Percentiles rank a stretch among this genome's conserved stretches.
Evolutionary conservation across 2,329 filamentous ascomycete species (phyloP).

Genomic region (Aspergillus ruber): DNA sequence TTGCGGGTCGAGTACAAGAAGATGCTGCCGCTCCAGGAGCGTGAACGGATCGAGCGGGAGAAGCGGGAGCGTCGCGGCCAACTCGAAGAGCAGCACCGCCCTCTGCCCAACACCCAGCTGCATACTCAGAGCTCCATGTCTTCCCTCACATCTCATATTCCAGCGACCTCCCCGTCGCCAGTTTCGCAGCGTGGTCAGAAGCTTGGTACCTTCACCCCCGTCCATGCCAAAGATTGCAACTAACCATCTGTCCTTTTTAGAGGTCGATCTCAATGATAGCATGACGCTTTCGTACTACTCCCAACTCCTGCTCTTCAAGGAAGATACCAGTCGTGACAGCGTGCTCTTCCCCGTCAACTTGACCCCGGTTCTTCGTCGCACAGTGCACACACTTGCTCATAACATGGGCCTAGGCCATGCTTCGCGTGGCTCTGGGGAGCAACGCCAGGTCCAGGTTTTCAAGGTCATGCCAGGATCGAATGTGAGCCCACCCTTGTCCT

Average conservation of each 20-base stretch:
- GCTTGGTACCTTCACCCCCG: constrained; percentile 24
- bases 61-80: constrained; percentile 95
- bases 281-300: constrained; percentile 83
- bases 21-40: constrained; percentile 91
- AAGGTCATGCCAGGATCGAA: constrained; percentile 48
- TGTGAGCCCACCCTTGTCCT: constrained; percentile 57
- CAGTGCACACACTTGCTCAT: constrained; percentile 89
- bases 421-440: constrained; percentile 80
- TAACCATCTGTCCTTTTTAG: constrained; percentile 34
- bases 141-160: constrained; percentile 61
- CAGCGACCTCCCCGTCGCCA: constrained; percentile 60
- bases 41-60: constrained; percentile 92
- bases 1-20: constrained; percentile 98
- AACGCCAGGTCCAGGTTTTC: constrained; percentile 85
- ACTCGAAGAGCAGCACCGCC: constrained; percentile 92
- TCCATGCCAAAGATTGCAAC: constrained; percentile 9
- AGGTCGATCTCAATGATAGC: constrained; percentile 87
- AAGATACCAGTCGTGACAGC: constrained; percentile 68
- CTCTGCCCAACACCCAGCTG: constrained; percentile 56
- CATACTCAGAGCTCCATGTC: constrained; percentile 83
- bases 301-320: constrained; percentile 81
- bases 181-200: constrained; percentile 50
- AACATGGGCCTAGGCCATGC: constrained; percentile 88
- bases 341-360: constrained; percentile 77
- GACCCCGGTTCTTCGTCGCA: constrained; percentile 75